Evolutionary conservation across 116 monocot species (phyloP), one percentile per base, ranked within the genome.

Genomic region (Zostera marina): DNA sequence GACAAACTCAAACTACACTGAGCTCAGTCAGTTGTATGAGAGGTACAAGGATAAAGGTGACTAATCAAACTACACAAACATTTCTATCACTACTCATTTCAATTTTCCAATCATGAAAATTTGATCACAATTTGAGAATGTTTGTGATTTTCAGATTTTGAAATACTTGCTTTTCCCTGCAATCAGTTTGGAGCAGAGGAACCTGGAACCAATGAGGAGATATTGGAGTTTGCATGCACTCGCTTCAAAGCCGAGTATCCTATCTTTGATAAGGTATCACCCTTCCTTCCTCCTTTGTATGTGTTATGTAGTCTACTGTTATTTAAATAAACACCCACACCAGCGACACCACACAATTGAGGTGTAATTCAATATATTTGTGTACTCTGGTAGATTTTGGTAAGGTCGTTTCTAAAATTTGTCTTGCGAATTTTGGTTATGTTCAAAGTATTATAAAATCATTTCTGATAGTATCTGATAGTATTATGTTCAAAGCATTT

Each of bases 131-230:
- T 1, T 45, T 45, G 44, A 45, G 44, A 11, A 10, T 45, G 10
- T 45, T 45, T 11, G 10, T 3, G 12, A 11, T 45, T 45, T 14
- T 11, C 69, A 84, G 91, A 66, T 55, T 54, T 92, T 43, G 86
- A 86, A 67, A 79, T 86, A 53, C 54, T 92, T 63, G 91, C 86
- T 66, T 92, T 92, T 42, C 91, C 91, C 4, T 91, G 91, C 82
- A 91, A 91, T 62, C 91, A 91, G 64, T 91, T 91, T 80, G 85
- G 63, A 1, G 73, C 70, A 2, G 71, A 82, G 65, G 82, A 91
- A 53, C 82, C 91, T 54, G 91, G 91, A 20, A 80, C 56, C 51
- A 85, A 85, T 59, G 86, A 92, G 45, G 70, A 86, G 59, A 85
- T 92, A 22, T 56, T 77, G 14, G 76, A 86, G 68, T 85, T 85